Evolutionary conservation across 805 yeast genomes (phyloP).

Genomic region (Yarrowia sp.): DNA sequence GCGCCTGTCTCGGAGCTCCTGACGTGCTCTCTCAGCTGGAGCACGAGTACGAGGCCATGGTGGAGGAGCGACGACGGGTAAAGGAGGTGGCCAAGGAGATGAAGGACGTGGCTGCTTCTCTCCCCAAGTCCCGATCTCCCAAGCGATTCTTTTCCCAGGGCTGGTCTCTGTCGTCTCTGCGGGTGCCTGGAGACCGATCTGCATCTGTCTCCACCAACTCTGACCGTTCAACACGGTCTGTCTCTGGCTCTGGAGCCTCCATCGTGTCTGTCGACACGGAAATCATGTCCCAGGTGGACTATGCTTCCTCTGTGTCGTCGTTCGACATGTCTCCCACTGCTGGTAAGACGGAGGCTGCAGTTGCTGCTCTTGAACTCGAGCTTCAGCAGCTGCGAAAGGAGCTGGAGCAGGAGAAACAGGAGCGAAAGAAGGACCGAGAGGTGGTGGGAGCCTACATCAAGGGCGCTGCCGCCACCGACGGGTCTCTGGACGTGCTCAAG

Average conservation of each 20-base stretch:
- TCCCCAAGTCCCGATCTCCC: slow-evolving; percentile 7
- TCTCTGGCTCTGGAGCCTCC: slow-evolving; percentile 27
- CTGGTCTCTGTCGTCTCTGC: slow-evolving; percentile 36
- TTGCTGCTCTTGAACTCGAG: slow-evolving; percentile 38
- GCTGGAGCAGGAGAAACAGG: slow-evolving; percentile 33
- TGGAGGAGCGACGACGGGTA: slow-evolving; percentile 32
- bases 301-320: slow-evolving; percentile 36
- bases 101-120: background rate
- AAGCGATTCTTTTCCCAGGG: slow-evolving; percentile 37
- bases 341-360: slow-evolving; percentile 27
- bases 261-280: slow-evolving; percentile 28
- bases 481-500: slow-evolving; percentile 22
- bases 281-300: slow-evolving; percentile 39
- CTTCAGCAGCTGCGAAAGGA: slow-evolving; percentile 23
- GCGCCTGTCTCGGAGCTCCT: slow-evolving; percentile 13
- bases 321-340: slow-evolving; percentile 35
- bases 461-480: slow-evolving; percentile 17
- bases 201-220: slow-evolving; percentile 11
- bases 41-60: slow-evolving; percentile 20
- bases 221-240: slow-evolving; percentile 37
- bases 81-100: slow-evolving; percentile 12
- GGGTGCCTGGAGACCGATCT: slow-evolving; percentile 18
- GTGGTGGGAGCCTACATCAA: slow-evolving; percentile 23
- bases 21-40: slow-evolving; percentile 20
- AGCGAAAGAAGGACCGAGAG: slow-evolving; percentile 17